Base-by-base conservation (phyloP, 2,329 filamentous ascomycete genomes). In the Fusarium sp. region DNA sequence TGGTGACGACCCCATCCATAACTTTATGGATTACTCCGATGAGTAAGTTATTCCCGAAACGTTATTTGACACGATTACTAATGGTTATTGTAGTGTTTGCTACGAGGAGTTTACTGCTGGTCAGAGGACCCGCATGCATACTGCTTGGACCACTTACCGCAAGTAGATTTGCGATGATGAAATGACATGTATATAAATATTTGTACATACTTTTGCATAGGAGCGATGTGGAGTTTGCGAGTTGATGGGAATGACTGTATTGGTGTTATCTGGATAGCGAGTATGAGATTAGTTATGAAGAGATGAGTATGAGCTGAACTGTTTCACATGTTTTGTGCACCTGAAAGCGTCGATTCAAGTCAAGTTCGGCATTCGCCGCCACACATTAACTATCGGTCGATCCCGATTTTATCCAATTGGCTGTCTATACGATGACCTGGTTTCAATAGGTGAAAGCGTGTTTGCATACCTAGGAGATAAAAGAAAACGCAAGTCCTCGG, bases 11-110 rank as follows among this genome's bases (percentile, higher is more conserved):
- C 79, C 80, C 18, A 80, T 82, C 54, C 78, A 80, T 47, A 81
- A 82, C 73, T 82, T 78, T 41, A 82, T 82, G 80, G 79, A 82
- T 59, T 82, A 82, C 70, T 83, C 81, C 29, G 79, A 82, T 46
- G 84, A 86, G 81, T 83, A 64, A 61, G 76, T 68, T n/a, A 12
- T 45, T 15, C 13, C 10, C 8, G 2, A 5, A 20, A 3, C 0
- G 1, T 7, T 4, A 8, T n/a, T 47, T 2, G 13, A 7, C 5
- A 2, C 0, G 0, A 14, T 49, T 20, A 9, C 42, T 45, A n/a
- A 36, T 42, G 13, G n/a, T 4, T 6, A 4, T 13, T 14, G 0
- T 5, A 76, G 74, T 58, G 42, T 65, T 29, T 76, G 74, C 25
- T 76, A 76, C 10, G 73, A 75, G 13, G 71, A 76, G 31, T 76